Conservation (phyloP, 257 asterid species). For the Penstemon newberryi region DNA sequence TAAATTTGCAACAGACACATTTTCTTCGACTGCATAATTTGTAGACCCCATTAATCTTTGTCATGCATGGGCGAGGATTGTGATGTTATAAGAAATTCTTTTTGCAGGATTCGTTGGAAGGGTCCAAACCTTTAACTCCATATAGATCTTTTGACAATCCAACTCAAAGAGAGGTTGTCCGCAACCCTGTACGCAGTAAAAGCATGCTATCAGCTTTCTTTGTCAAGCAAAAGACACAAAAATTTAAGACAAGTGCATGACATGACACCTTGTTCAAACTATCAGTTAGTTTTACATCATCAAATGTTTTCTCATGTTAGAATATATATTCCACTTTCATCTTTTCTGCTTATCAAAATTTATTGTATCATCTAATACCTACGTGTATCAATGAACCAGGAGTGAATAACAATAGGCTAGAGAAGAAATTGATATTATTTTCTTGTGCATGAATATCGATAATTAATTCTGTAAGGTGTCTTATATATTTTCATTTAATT, state of each 20-base stretch:
- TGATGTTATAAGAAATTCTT: neutral
- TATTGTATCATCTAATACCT: neutral
- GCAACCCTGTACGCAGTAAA: conserved; percentile 60
- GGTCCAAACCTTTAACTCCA: conserved; percentile 52
- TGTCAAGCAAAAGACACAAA: conserved; percentile 62
- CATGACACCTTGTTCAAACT: conserved; percentile 29
- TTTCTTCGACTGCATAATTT: neutral
- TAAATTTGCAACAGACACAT: too few relatives aligned
- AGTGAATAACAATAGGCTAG: neutral
- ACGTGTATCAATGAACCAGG: conserved; percentile 14
- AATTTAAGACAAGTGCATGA: conserved; percentile 39
- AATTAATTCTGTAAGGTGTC: conserved; percentile 17
- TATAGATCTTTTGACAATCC: conserved; percentile 55
- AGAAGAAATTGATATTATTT: too few relatives aligned
- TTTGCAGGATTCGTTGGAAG: conserved; percentile 58
- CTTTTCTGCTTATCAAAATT: conserved; percentile 5
- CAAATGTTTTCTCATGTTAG: conserved; percentile 2
- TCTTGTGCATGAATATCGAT: conserved; percentile 16
- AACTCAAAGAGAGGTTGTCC: conserved; percentile 38
- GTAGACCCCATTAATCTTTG: neutral
- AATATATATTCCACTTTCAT: conserved; percentile 25
- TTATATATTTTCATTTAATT: neutral
- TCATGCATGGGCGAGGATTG: neutral
- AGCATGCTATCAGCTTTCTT: conserved; percentile 73
- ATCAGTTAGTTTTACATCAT: conserved; percentile 13